A percentile compares a stretch with the other conserved stretches of the same genome.
Evolutionary conservation across 306 rosid species (phyloP).

Genomic region (Lagenaria siceraria): DNA sequence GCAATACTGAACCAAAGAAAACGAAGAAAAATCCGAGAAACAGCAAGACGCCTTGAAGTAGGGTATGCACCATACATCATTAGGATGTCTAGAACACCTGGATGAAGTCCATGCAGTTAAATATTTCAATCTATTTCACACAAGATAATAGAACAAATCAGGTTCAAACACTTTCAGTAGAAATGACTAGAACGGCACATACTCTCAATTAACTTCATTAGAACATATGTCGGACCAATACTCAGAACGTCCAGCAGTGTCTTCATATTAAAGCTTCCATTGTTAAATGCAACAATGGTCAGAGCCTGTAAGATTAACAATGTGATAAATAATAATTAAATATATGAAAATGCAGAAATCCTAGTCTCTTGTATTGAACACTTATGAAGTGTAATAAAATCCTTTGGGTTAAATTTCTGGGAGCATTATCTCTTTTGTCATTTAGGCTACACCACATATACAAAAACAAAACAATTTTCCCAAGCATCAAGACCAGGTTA

Average conservation of each 20-base stretch:
- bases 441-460: too few relatives aligned
- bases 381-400: too few relatives aligned
- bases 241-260: constrained; percentile 76
- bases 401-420: too few relatives aligned
- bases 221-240: constrained; percentile 83
- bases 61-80: constrained; percentile 98
- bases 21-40: constrained; percentile 76
- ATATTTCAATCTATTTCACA: neutral
- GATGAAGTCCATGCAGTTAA: neutral
- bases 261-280: constrained; percentile 43
- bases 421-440: too few relatives aligned
- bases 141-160: neutral
- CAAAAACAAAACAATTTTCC: neutral
- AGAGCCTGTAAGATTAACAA: constrained; percentile 48
- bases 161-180: neutral
- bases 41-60: constrained; percentile 55
- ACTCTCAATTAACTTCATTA: constrained; percentile 88
- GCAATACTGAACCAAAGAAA: constrained; percentile 70
- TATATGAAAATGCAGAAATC: neutral
- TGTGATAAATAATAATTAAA: neutral
- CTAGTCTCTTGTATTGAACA: too few relatives aligned
- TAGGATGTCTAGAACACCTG: constrained; percentile 79
- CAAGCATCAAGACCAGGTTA: neutral
- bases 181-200: constrained; percentile 17
- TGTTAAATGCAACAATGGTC: constrained; percentile 68